A percentile compares a stretch with the other conserved stretches of the same genome.
phyloP scores from a whole-genome alignment of 192 early-diverging fungal genomes.

The Entrophospora sp. region DNA sequence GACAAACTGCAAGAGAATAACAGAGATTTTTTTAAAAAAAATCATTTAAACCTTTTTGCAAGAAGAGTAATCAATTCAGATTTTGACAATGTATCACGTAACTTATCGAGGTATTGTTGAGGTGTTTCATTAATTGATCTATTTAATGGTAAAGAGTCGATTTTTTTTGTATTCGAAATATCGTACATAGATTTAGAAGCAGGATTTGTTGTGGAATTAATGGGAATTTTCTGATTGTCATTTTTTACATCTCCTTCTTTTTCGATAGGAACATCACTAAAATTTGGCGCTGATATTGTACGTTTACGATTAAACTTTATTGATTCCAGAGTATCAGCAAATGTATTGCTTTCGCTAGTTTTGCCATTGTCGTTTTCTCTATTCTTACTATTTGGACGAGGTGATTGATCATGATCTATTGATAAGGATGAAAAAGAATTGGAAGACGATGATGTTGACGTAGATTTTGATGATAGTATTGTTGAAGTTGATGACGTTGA shows the following conservation, averaged over 20 bases:
- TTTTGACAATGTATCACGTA: constrained; percentile 37
- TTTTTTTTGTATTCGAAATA: background rate
- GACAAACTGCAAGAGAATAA: background rate
- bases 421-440: too few relatives aligned
- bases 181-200: background rate
- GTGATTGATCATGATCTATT: background rate
- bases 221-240: too few relatives aligned
- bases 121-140: constrained; percentile 28
- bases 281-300: background rate
- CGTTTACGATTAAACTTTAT: background rate
- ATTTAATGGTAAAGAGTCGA: background rate
- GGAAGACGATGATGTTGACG: background rate
- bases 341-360: background rate
- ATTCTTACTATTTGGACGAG: background rate
- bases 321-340: background rate
- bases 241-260: too few relatives aligned
- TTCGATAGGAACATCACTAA: background rate
- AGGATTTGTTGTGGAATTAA: background rate
- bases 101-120: constrained; percentile 30
- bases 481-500: background rate
- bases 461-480: background rate
- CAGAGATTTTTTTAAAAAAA: background rate
- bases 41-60: constrained; percentile 37
- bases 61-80: constrained; percentile 43
- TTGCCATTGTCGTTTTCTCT: too few relatives aligned